Evolutionary conservation across 306 rosid genomes (phyloP), one percentile per base, ranked within the genome.

Genomic region (Fragaria vesca): DNA sequence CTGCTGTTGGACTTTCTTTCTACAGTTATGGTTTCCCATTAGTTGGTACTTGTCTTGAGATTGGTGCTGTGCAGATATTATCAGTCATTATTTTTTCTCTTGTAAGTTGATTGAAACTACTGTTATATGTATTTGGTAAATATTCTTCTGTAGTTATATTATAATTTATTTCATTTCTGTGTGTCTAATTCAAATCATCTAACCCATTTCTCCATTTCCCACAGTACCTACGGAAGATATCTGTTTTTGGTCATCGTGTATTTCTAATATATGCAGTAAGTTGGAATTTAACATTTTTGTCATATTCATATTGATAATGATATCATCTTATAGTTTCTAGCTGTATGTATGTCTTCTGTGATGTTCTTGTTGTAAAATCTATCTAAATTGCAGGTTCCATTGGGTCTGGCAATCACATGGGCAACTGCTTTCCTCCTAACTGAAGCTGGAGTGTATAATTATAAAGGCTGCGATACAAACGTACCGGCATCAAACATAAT

Each of bases 1-100:
- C 99, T 74, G 99, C 99, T 34, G 98, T 96, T 83, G 99, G 99
- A 81, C 97, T 96, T 89, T 93, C 99, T 24, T 96, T 96, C 85
- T 96, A 82, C 81, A 90, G 94, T 82, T 96, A 93, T 78, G 99
- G 99, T 79, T 90, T 96, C 82, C 97, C 99, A 52, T 76, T 86
- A 77, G 94, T 93, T 48, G 98, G 99, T 77, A 89, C 87, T 75
- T 96, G 99, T 84, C 87, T 96, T 76, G 99, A 96, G 90, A 91
- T 96, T 61, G 99, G 99, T 40, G 97, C 91, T 1, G 85, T 91
- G 85, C 99, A 96, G 83, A 96, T 96, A 87, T 85, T 96, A 55
- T 82, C 91, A 80, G 97, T 91, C 68, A 77, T 96, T 81, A 28
- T 88, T 69, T 91, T 96, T 87, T 90, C 98, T 84, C 98, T 96